phyloP scores from a whole-genome alignment of 2,329 filamentous ascomycete genomes.

The Ophiosphaerella korrae region DNA sequence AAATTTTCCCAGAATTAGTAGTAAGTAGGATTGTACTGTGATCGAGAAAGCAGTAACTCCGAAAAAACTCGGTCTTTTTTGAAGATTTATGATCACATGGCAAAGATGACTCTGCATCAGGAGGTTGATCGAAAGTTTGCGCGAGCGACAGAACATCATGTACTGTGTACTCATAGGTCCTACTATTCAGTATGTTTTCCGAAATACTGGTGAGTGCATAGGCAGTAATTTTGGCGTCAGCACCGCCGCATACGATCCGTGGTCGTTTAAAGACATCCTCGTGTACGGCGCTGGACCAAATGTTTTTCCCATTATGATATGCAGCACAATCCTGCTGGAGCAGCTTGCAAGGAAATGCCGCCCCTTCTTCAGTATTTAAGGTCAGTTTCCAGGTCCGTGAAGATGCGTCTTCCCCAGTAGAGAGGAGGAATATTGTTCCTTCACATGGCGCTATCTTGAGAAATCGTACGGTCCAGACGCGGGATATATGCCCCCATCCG shows the following conservation, averaged over 20 bases:
- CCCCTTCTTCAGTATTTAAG: slow-evolving; percentile 4
- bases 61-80: slow-evolving; percentile 52
- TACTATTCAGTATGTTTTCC: not conserved
- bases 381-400: slow-evolving; percentile 68
- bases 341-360: slow-evolving; percentile 45
- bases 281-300: slow-evolving; percentile 67
- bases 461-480: slow-evolving; percentile 88
- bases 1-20: slow-evolving; percentile 62
- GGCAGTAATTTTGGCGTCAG: slow-evolving; percentile 69
- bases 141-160: slow-evolving; percentile 27
- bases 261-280: slow-evolving; percentile 4
- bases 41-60: slow-evolving; percentile 67
- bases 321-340: slow-evolving; percentile 61
- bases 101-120: not conserved
- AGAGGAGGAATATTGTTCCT: slow-evolving; percentile 61
- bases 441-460: slow-evolving; percentile 47
- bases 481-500: slow-evolving; percentile 83
- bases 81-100: slow-evolving; percentile 19
- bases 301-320: slow-evolving; percentile 83
- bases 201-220: slow-evolving; percentile 12
- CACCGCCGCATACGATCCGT: slow-evolving; percentile 64
- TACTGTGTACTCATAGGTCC: slow-evolving; percentile 31
- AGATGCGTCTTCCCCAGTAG: slow-evolving; percentile 84
- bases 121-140: not conserved
- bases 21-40: slow-evolving; percentile 62